Evolutionary conservation across 306 rosid species (phyloP), one percentile per base, ranked within the genome.

Genomic region (Sesbania bispinosa): DNA sequence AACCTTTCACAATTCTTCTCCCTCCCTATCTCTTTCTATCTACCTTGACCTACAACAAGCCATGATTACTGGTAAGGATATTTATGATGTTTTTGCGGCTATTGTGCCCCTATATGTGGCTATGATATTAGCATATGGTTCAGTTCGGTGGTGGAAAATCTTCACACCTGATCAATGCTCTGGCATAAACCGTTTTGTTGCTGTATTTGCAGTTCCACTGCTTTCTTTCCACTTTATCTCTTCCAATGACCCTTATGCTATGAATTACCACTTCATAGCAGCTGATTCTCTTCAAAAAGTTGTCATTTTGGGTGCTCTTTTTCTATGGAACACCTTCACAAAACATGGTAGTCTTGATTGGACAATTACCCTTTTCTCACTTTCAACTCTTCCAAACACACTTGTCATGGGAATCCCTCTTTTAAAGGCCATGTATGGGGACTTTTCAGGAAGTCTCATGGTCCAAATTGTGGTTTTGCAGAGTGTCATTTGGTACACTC

Each of bases 371-470:
- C 90, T 92, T 10, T 92, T 92, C 79, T 88, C 98, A 0, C 90
- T 92, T 38, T 92, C 98, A 10, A 81, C 94, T 18, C 90, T 92
- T 0, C 98, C 98, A 26, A 92, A 92, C 87, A 88, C 98, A 7
- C 95, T 92, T 6, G 90, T 92, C 39, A 85, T 92, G 94, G 98
- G 98, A 8, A 83, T 92, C 59, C 98, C 98, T 3, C 81, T 92
- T 1, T 58, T 92, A 4, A 88, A 82, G 13, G 92, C 96, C 52
- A 92, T 92, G 98, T 92, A 92, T 8, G 96, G 98, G 0, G 92
- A 89, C 26, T 84, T 76, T 54, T 89, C 94, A 0, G 94, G 89
- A 0, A 60, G 15, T n/a, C 85, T 92, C 6, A 89, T 92, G 94
- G 92, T 89, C 4, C 98, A 92, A 47, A 85, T 92, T 32, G 98